A percentile compares a stretch with the other conserved stretches of the same genome.
These are phyloP conservation scores for Schizochytrium sp. DNA, from an alignment of 108 stramenopile genomes.

Conservation along the genomic window DNA sequence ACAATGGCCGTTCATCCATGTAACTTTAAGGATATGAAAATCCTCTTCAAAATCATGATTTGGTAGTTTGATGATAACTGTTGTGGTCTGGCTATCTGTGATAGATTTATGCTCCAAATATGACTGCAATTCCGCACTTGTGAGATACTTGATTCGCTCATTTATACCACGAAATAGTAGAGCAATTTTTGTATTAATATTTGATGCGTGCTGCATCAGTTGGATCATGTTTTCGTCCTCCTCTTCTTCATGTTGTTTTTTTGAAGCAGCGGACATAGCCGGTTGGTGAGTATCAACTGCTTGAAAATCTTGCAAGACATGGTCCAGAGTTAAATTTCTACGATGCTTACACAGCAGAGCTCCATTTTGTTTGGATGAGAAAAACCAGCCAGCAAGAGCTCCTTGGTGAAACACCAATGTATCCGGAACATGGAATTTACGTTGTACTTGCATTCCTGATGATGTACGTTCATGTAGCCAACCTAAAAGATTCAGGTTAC, in stretches of 20 bases:
- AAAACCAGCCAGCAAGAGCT: constrained; percentile 23
- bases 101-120: constrained; percentile 25
- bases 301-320: background rate
- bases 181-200: background rate
- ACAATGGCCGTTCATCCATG: constrained; percentile 25
- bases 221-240: too few relatives aligned
- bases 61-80: background rate
- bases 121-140: background rate
- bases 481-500: background rate
- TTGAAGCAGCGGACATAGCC: too few relatives aligned
- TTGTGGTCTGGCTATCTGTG: background rate
- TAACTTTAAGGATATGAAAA: constrained; percentile 24
- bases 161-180: constrained; percentile 26
- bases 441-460: background rate
- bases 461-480: background rate
- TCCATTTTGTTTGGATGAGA: constrained; percentile 6
- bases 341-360: constrained; percentile 16
- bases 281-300: too few relatives aligned
- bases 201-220: too few relatives aligned
- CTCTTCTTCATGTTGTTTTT: too few relatives aligned
- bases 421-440: background rate
- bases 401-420: constrained; percentile 56
- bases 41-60: background rate
- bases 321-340: background rate
- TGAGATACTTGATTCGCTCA: background rate